Conservation (phyloP, 495 filamentous ascomycete species). For the Penicillium taxi region DNA sequence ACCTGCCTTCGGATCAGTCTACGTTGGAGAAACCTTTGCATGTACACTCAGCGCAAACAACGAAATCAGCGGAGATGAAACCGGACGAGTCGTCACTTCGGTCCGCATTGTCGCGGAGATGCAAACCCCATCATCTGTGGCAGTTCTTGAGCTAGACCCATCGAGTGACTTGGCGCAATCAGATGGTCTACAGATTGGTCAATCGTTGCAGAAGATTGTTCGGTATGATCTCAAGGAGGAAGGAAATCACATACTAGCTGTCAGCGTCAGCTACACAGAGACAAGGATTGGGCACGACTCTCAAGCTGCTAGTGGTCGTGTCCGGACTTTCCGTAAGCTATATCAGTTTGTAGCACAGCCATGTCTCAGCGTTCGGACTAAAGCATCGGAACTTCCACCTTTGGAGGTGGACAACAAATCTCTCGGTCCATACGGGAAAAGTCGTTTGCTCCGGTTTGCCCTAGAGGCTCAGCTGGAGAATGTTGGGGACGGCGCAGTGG, state of each 20-base stretch:
- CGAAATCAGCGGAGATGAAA: constrained; percentile 47
- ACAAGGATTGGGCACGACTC: constrained; percentile 45
- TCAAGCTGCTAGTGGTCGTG: constrained; percentile 57
- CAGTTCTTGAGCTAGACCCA: constrained; percentile 48
- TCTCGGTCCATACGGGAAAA: constrained; percentile 40
- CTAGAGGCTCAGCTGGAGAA: constrained; percentile 96
- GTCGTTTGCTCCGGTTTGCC: constrained; percentile 42
- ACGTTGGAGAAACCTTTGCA: constrained; percentile 90
- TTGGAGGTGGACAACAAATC: constrained; percentile 38
- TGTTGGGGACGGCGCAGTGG: constrained; percentile 50
- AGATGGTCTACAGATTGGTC: constrained; percentile 52
- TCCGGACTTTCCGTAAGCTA: constrained; percentile 85
- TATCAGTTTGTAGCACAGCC: constrained; percentile 94
- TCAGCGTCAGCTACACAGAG: constrained; percentile 85
- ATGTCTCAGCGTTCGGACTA: constrained; percentile 83
- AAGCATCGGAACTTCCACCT: constrained; percentile 55
- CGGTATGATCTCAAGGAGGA: constrained; percentile 87
- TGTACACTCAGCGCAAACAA: constrained; percentile 95
- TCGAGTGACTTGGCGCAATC: constrained; percentile 23
- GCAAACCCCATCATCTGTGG: constrained; percentile 71
- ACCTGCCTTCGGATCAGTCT: constrained; percentile 84
- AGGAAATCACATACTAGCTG: constrained; percentile 86
- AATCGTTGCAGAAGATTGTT: constrained; percentile 75
- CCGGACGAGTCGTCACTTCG: constrained; percentile 53
- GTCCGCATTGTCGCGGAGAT: constrained; percentile 85